Percentiles rank a stretch among this genome's conserved stretches.
Conservation (phyloP, 2,329 filamentous ascomycete species). For the Trichoderma sp. region DNA sequence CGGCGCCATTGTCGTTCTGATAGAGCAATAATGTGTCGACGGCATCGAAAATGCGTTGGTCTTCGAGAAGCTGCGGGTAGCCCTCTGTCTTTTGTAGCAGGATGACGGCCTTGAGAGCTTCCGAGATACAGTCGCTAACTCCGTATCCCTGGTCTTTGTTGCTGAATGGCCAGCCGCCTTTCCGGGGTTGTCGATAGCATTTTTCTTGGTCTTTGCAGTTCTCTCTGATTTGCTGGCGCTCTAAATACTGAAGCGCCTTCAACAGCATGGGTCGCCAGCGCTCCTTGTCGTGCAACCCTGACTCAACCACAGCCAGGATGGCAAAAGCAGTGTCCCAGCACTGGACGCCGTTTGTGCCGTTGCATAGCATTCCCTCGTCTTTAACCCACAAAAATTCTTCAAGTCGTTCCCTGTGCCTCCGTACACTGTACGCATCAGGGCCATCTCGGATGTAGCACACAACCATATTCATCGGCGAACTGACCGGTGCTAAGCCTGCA, state of each 20-base stretch:
- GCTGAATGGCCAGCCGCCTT: slow-evolving; percentile 96
- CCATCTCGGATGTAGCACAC: slow-evolving; percentile 85
- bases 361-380: slow-evolving; percentile 87
- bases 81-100: slow-evolving; percentile 78
- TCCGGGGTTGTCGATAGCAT: slow-evolving; percentile 88
- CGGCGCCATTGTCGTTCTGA: slow-evolving; percentile 84
- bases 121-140: slow-evolving; percentile 91
- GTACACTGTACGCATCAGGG: slow-evolving; percentile 70
- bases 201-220: slow-evolving; percentile 75
- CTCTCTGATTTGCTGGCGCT: slow-evolving; percentile 87
- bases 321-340: slow-evolving; percentile 94
- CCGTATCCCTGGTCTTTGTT: slow-evolving; percentile 91
- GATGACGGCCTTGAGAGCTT: slow-evolving; percentile 85
- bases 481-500: slow-evolving; percentile 85
- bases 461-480: slow-evolving; percentile 86
- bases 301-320: slow-evolving; percentile 79
- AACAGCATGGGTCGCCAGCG: slow-evolving; percentile 82
- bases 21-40: slow-evolving; percentile 90
- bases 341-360: slow-evolving; percentile 98
- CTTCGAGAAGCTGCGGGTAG: slow-evolving; percentile 74
- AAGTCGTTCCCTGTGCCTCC: slow-evolving; percentile 77
- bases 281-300: slow-evolving; percentile 75
- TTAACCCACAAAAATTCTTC: slow-evolving; percentile 93
- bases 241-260: slow-evolving; percentile 82
- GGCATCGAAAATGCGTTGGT: slow-evolving; percentile 80